Conservation (phyloP, 495 filamentous ascomycete genomes). For the Lichenothelia convexa region DNA sequence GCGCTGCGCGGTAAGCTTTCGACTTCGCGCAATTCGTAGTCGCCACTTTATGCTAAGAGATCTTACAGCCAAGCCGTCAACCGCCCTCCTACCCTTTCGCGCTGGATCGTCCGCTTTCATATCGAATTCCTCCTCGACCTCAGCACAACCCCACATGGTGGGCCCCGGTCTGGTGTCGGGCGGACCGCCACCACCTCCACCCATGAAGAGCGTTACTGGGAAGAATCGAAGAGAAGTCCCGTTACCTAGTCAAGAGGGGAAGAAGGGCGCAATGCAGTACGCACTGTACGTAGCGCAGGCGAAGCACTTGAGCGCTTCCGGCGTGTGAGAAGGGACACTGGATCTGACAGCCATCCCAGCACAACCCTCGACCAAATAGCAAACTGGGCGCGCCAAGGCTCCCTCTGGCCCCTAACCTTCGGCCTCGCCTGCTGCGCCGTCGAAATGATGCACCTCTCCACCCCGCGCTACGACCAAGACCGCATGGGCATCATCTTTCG, state of each 20-base stretch:
- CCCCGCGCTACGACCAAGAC: conserved; percentile 92
- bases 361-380: conserved; percentile 81
- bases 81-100: conserved; percentile 40
- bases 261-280: conserved; percentile 92
- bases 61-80: conserved; percentile 38
- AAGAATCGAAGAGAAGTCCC: conserved; percentile 57
- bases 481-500: conserved; percentile 93
- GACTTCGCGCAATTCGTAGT: conserved; percentile 1
- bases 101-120: conserved; percentile 31
- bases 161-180: conserved; percentile 19
- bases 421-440: conserved; percentile 91
- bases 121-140: conserved; percentile 41
- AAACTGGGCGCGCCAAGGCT: conserved; percentile 89
- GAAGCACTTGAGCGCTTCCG: background rate
- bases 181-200: conserved; percentile 17
- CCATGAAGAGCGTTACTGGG: conserved; percentile 30
- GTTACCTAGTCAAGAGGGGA: conserved; percentile 76
- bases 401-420: conserved; percentile 96
- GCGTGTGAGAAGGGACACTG: background rate
- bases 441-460: conserved; percentile 97
- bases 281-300: conserved; percentile 53
- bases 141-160: conserved; percentile 26
- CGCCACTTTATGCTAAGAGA: conserved; percentile 19
- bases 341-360: background rate
- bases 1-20: conserved; percentile 47